A percentile compares a stretch with the other conserved stretches of the same genome.
Evolutionary conservation across 2,329 filamentous ascomycete species (phyloP).

Genomic region (Arthroderma sp.): DNA sequence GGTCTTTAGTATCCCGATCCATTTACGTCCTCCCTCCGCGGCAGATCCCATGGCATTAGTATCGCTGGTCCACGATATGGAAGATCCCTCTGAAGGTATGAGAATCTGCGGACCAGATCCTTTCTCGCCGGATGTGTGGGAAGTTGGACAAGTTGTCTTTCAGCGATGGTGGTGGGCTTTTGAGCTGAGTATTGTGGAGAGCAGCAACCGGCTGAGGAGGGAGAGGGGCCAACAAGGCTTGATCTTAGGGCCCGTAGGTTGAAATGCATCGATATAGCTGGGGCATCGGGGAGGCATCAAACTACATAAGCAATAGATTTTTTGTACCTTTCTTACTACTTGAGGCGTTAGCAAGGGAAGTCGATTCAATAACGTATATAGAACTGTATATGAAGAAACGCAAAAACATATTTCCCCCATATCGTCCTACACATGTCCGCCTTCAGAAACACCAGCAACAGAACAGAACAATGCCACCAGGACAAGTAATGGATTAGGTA

Average conservation of each 20-base stretch:
- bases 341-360: too few species aligned
- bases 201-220: conserved; percentile 40
- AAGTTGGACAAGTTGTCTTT: conserved; percentile 46
- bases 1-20: conserved; percentile 38
- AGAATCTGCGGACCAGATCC: conserved; percentile 39
- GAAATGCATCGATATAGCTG: background rate
- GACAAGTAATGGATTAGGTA: too few species aligned
- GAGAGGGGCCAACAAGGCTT: conserved; percentile 30
- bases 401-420: too few species aligned
- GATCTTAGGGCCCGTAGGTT: conserved; percentile 7
- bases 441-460: too few species aligned
- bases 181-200: conserved; percentile 40
- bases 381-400: too few species aligned
- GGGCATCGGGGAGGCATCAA: too few species aligned
- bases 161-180: conserved; percentile 50
- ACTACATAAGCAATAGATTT: too few species aligned
- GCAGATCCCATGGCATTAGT: conserved; percentile 36
- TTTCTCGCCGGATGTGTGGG: conserved; percentile 39
- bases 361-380: too few species aligned
- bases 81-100: conserved; percentile 41
- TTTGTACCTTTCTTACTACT: too few species aligned
- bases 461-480: too few species aligned
- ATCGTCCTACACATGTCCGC: too few species aligned
- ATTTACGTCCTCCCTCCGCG: conserved; percentile 36
- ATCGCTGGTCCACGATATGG: conserved; percentile 44